Evolutionary conservation across 352 stramenopile species (phyloP).

Genomic region (Pseudoperonospora humuli): DNA sequence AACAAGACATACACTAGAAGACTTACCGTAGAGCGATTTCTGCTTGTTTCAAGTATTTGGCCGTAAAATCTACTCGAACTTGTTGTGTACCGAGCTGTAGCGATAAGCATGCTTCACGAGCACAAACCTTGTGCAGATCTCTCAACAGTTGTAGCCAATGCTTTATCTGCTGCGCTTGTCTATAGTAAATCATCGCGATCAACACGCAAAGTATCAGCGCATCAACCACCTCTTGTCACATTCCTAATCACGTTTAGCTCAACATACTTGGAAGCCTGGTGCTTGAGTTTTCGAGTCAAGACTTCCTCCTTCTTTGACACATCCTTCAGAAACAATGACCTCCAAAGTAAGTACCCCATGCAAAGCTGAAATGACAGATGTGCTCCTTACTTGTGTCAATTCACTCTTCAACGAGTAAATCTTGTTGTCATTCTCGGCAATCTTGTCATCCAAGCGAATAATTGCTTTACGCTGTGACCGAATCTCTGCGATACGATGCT

Average conservation of each 20-base stretch:
- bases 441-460: slow-evolving; percentile 70
- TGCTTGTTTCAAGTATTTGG: slow-evolving; percentile 48
- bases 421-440: slow-evolving; percentile 59
- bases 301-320: slow-evolving; percentile 69
- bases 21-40: slow-evolving; percentile 40
- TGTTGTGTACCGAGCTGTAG: slow-evolving; percentile 55
- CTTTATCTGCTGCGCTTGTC: slow-evolving; percentile 65
- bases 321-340: slow-evolving; percentile 28
- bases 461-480: slow-evolving; percentile 57
- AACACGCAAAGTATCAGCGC: slow-evolving; percentile 2
- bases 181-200: slow-evolving; percentile 9
- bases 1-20: background rate
- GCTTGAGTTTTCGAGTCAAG: slow-evolving; percentile 66
- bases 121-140: slow-evolving; percentile 40
- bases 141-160: slow-evolving; percentile 47
- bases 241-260: background rate
- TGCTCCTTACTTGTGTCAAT: slow-evolving; percentile 44
- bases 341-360: background rate
- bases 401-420: slow-evolving; percentile 63
- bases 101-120: slow-evolving; percentile 42
- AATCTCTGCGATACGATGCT: slow-evolving; percentile 61
- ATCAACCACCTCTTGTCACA: background rate
- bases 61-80: slow-evolving; percentile 57
- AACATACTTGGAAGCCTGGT: slow-evolving; percentile 52
- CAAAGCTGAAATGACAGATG: background rate